phyloP scores from a whole-genome alignment of 345 rosid species.

The Rhizophora mangle region DNA sequence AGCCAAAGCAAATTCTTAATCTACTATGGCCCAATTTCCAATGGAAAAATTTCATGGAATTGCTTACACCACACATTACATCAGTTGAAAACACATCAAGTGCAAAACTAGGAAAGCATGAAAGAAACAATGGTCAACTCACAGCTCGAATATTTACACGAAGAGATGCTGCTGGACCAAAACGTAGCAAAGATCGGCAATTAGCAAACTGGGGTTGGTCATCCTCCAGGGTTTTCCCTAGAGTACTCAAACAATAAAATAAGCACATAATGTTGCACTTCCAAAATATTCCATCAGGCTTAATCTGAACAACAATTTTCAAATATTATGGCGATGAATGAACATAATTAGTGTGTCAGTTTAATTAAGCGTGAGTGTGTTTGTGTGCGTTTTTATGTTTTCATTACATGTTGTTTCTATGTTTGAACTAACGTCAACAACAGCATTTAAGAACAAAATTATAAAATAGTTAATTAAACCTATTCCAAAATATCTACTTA shows the following conservation, averaged over 20 bases:
- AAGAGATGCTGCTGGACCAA: conserved; percentile 1
- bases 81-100: conserved; percentile 5
- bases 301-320: conserved; percentile 5
- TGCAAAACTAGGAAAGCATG: background rate
- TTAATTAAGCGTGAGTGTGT: too few species aligned
- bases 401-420: too few species aligned
- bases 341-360: background rate
- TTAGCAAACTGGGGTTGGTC: conserved; percentile 35
- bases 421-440: too few species aligned
- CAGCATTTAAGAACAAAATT: background rate
- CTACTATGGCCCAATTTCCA: too few species aligned
- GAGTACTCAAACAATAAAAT: conserved; percentile 13
- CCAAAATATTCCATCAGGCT: background rate
- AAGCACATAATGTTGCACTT: background rate
- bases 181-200: background rate
- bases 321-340: background rate
- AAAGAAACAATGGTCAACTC: conserved; percentile 14
- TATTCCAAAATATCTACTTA: too few species aligned
- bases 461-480: background rate
- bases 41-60: too few species aligned
- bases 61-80: background rate
- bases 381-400: too few species aligned
- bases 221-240: conserved; percentile 48
- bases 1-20: too few species aligned
- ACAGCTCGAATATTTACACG: conserved; percentile 6